Evolutionary conservation across 495 filamentous ascomycete genomes (phyloP), one percentile per base, ranked within the genome.

Genomic region (Staphylotrichum longicolle): DNA sequence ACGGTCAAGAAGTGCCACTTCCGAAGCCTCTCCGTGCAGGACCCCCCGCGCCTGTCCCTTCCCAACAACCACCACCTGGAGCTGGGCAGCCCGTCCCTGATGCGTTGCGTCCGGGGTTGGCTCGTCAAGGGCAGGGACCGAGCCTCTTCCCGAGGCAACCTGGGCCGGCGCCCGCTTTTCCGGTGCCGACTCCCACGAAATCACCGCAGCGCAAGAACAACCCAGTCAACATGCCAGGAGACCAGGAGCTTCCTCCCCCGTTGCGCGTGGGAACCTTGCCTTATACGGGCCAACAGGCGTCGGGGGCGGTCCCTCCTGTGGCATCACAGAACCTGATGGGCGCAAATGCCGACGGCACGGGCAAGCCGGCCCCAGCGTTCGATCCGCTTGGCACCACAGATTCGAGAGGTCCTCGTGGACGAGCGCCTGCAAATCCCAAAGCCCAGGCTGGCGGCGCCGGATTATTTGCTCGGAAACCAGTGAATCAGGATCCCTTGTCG

Each of bases 111-210:
- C 46, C 34, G 8, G 46, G 35, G 35, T 42, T 20, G 9, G 5
- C 45, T 33, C 54, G 34, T 2, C 20, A n/a, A 3, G 56, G 45
- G 5, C 35, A 51, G n/a, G 45, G 40, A 50, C 12, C 11, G 5
- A 15, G 15, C n/a, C 7, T 14, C 4, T 7, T 60, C 48, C 57
- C 57, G 2, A 3, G 39, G 7, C 57, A 44, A 15, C 57, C 57
- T 7, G 49, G 57, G 10, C 57, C 57, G 45, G 39, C 57, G 11
- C 57, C 57, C 15, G 27, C 40, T 3, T 33, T 51, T 5, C 57
- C 57, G 11, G 40, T 46, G 20, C 57, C 57, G 11, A 44, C 39
- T 52, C 57, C 57, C 6, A n/a, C 57, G 15, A 57, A 46, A 15
- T 20, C 41, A 8, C 27, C 30, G 7, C 30, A 10, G 30, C 30